A percentile compares a stretch with the other conserved stretches of the same genome.
Evolutionary conservation across 148 eudicot genomes (phyloP).

Genomic region (Chenopodium album): DNA sequence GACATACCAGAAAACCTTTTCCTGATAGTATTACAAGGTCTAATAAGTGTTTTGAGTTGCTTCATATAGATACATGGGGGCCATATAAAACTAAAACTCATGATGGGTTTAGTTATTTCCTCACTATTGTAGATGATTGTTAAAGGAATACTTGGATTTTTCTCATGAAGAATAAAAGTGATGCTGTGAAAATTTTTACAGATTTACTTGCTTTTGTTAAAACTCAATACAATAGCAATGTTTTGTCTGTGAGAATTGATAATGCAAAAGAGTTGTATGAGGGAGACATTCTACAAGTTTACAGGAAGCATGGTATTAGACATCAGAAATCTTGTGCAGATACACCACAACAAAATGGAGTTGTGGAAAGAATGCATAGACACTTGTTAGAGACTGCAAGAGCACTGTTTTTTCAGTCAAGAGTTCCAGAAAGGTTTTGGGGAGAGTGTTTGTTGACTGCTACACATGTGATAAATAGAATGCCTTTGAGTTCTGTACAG

Average conservation of each 20-base stretch:
- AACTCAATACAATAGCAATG: not conserved
- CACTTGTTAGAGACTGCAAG: not conserved
- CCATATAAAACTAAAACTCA: not conserved
- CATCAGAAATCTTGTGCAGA: not conserved
- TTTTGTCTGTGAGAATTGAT: not conserved
- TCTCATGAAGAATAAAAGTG: not conserved
- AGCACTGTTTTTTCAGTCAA: not conserved
- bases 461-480: not conserved
- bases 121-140: slow-evolving; percentile 11
- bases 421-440: not conserved
- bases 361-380: not conserved
- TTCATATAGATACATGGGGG: slow-evolving; percentile 9
- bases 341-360: slow-evolving; percentile 11
- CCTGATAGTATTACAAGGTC: not conserved
- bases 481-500: not conserved
- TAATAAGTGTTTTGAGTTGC: not conserved
- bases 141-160: not conserved
- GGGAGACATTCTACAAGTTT: not conserved
- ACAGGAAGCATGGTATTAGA: too few species aligned
- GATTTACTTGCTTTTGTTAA: not conserved
- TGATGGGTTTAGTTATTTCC: too few species aligned
- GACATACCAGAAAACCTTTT: not conserved
- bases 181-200: not conserved
- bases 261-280: not conserved
- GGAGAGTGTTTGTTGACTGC: not conserved